A percentile compares a stretch with the other conserved stretches of the same genome.
phyloP scores from a whole-genome alignment of 768 basidiomycete genomes.

The Termitomyces sp. region DNA sequence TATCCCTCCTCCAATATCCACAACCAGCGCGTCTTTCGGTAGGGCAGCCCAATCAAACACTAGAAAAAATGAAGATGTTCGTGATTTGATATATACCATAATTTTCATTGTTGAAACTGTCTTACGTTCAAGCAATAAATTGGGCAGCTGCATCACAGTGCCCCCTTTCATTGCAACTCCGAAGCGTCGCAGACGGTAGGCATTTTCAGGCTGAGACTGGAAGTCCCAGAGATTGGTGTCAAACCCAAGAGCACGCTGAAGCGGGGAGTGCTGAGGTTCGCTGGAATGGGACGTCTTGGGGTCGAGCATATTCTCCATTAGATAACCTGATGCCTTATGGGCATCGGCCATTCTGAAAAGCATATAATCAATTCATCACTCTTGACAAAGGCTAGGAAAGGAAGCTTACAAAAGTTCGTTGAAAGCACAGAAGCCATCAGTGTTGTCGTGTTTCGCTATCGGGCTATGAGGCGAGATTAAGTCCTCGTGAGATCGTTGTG shows the following conservation, averaged over 20 bases:
- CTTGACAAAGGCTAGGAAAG: too few species aligned
- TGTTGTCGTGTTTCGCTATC: slow-evolving; percentile 25
- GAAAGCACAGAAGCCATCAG: slow-evolving; percentile 27
- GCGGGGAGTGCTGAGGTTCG: slow-evolving; percentile 17
- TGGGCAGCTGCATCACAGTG: slow-evolving; percentile 16
- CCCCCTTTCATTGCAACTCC: slow-evolving; percentile 26
- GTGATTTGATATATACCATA: not conserved
- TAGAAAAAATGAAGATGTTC: slow-evolving; percentile 19
- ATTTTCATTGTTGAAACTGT: not conserved
- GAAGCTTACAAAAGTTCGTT: slow-evolving; percentile 22
- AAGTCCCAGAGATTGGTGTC: slow-evolving; percentile 22
- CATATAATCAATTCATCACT: not conserved
- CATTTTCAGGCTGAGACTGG: slow-evolving; percentile 22
- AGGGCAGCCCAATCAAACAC: slow-evolving; percentile 57
- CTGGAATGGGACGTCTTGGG: slow-evolving; percentile 20
- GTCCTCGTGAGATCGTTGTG: too few species aligned
- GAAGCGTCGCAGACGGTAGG: slow-evolving; percentile 26
- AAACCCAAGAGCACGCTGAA: slow-evolving; percentile 20
- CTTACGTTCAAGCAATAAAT: slow-evolving; percentile 22
- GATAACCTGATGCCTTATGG: slow-evolving; percentile 24
- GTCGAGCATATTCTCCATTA: slow-evolving; percentile 27
- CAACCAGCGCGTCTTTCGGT: slow-evolving; percentile 43
- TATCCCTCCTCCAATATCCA: slow-evolving; percentile 69
- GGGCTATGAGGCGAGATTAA: slow-evolving; percentile 18
- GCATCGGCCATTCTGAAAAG: slow-evolving; percentile 22